Evolutionary conservation across 2,329 filamentous ascomycete genomes (phyloP), one percentile per base, ranked within the genome.

Genomic region (Rutstroemia sp.): DNA sequence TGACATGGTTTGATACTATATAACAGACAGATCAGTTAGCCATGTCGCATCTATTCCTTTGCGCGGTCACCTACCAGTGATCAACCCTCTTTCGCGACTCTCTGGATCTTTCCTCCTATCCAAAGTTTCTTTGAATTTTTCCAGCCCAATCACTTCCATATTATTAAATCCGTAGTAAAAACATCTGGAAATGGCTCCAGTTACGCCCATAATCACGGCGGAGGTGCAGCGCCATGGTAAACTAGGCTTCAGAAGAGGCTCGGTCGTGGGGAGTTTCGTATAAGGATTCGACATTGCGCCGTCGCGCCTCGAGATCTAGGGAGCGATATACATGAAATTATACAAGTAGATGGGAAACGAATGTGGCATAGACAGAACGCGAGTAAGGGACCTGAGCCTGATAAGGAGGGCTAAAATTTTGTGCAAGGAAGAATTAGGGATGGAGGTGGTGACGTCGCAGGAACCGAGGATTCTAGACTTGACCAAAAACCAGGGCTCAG

Each of bases 1-100:
- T 91, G 63, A 90, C 81, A 75, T 95, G 90, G 71, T 95, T 95
- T 49, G 88, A 92, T 38, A 94, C 90, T 91, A 65, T 46, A 25
- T 47, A 23, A 40, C 36, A 27, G 54, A 23, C 19, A 23, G 14
- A 17, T 46, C 30, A 53, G 30, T 34, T 34, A 34, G 30, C 30
- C 30, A 34, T 34, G 30, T 1, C 12, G 30, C 12, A 34, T 34
- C 4, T 4, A 34, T 34, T 12, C 10, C 4, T 34, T 9, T 34
- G 30, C 9, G 30, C 9, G 4, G 30, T 12, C 9, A 34, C 42
- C 46, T 64, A 90, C 88, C 89, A 62, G 92, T 97, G 59, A 97
- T 78, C 59, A 97, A 78, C 17, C 92, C 94, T 65, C 85, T 81
- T 57, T 86, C 76, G 61, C 90, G 83, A 51, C 77, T 78, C 44